Base-by-base conservation (phyloP, 2,329 filamentous ascomycete genomes). In the Epichloe aotearoae region DNA sequence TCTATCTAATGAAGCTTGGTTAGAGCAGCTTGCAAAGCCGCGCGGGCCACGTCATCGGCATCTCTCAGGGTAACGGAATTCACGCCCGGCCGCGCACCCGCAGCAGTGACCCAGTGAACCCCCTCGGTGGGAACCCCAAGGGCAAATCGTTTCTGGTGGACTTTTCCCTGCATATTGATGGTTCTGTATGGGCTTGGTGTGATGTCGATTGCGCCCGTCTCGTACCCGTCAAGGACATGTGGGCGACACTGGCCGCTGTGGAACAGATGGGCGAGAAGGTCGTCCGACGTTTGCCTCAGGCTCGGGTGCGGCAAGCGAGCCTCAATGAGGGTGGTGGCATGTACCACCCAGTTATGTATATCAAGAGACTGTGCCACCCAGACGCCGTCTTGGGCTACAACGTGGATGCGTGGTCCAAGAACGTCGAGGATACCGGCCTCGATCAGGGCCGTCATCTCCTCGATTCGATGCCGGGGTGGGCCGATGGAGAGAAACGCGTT, bases 51-150 rank as follows among this genome's bases (percentile, higher is more conserved):
- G 3, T 47, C 50, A 40, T 52, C 50, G 5, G 50, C 47, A 19
- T 52, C 50, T 5, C 41, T 20, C 38, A 52, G 34, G 11, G 50
- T 52, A 12, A 52, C 50, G 4, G 50, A 52, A 34, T 52, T 52
- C 23, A 52, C 50, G 17, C 47, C 50, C 1, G 50, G 50, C 4
- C 50, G 41, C 2, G 50, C 50, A 10, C 50, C 50, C 4, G 50
- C 50, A 12, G 50, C 50, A 5, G 50, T 52, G 14, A 52, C 50
- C 50, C 50, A 52, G 15, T 52, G 50, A 6, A 52, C 50, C 10
- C 50, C 50, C 20, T 52, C 50, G 1, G 50, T 52, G 17, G 50
- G 50, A 19, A 52, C 38, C 4, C 50, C 50, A 5, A 52, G 33
- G 3, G 42, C 50, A 11, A 50, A 52, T 26, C 50, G 46, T n/a